A percentile compares a stretch with the other conserved stretches of the same genome.
Evolutionary conservation across 78 protist genomes (phyloP).

Genomic region (Speleostelium caveatum): DNA sequence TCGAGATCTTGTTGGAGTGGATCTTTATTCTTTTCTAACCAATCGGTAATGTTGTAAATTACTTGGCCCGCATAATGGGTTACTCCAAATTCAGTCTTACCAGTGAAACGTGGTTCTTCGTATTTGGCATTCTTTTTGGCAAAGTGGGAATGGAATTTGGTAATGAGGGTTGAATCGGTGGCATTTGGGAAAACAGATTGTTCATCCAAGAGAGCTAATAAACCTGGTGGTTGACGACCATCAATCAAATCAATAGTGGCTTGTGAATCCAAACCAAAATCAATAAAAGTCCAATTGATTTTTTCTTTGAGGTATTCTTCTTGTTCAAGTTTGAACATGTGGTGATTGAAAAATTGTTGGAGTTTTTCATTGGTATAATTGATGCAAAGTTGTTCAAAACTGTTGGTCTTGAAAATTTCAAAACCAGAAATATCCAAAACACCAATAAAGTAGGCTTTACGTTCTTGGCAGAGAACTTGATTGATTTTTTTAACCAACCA

Average conservation of each 20-base stretch:
- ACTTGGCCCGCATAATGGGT: constrained; percentile 89
- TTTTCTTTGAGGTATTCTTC: constrained; percentile 92
- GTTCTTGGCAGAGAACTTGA: constrained; percentile 62
- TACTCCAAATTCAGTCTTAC: constrained; percentile 78
- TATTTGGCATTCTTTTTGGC: constrained; percentile 83
- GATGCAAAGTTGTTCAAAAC: constrained; percentile 96
- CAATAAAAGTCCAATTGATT: constrained; percentile 92
- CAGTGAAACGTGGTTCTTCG: constrained; percentile 81
- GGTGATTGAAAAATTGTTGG: constrained; percentile 98
- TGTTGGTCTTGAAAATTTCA: constrained; percentile 94
- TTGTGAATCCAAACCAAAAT: constrained; percentile 93
- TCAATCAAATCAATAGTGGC: constrained; percentile 95
- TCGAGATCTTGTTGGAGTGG: constrained; percentile 76
- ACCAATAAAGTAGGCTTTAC: constrained; percentile 90
- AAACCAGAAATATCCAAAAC: constrained; percentile 95
- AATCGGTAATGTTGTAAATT: constrained; percentile 82
- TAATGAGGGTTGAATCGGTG: constrained; percentile 76
- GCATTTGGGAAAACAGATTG: constrained; percentile 87
- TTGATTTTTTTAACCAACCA: constrained; percentile 93
- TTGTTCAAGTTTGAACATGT: constrained; percentile 96
- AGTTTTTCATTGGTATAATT: constrained; percentile 98
- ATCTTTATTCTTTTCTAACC: constrained; percentile 95
- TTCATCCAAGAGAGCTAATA: constrained; percentile 82
- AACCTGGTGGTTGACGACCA: constrained; percentile 81
- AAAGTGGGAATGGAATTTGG: constrained; percentile 73